A percentile compares a stretch with the other conserved stretches of the same genome.
Conservation (phyloP, 805 yeast species). For the Debaryomyces castellii region DNA sequence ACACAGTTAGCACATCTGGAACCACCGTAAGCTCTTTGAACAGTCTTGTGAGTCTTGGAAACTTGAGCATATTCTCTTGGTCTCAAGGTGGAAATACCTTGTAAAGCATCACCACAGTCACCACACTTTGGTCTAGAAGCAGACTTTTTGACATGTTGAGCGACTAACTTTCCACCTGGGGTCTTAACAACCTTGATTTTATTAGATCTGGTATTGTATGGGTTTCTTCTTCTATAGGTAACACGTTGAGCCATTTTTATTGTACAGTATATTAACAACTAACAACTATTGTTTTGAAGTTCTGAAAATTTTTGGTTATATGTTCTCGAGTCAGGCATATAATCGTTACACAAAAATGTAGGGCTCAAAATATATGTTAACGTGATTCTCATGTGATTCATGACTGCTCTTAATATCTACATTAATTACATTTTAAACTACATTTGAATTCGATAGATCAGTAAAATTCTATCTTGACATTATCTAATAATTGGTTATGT, state of each 20-base stretch:
- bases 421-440: not conserved
- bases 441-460: not conserved
- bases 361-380: not conserved
- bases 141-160: constrained; percentile 93
- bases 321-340: not conserved
- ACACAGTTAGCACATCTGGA: constrained; percentile 97
- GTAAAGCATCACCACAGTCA: constrained; percentile 79
- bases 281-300: not conserved
- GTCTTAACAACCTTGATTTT: constrained; percentile 99
- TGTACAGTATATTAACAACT: not conserved
- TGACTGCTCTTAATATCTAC: not conserved
- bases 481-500: constrained; percentile 5
- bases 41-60: constrained; percentile 96
- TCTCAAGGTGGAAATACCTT: constrained; percentile 92
- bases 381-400: not conserved
- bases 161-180: constrained; percentile 99
- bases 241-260: constrained; percentile 95
- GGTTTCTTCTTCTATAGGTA: constrained; percentile 98
- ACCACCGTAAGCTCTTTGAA: constrained; percentile 99
- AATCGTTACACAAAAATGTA: constrained; percentile 2
- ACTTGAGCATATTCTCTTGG: constrained; percentile 96
- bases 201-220: constrained; percentile 99
- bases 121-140: constrained; percentile 89
- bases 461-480: not conserved
- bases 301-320: not conserved